phyloP scores from a whole-genome alignment of 179 eudicot species.

The Patellifolia procumbens region DNA sequence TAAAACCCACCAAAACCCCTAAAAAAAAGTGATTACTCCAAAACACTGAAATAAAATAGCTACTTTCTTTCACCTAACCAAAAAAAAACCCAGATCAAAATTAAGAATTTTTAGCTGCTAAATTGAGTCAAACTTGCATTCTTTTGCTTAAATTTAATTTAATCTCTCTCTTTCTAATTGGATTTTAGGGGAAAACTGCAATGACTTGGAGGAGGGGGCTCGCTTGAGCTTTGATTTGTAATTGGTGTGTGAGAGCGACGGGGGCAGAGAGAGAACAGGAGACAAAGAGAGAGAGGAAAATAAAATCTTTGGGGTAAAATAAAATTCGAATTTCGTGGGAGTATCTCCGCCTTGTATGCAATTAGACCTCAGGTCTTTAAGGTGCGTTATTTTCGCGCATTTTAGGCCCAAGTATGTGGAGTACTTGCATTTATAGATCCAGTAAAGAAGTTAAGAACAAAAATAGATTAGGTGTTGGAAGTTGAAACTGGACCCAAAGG shows the following conservation, averaged over 20 bases:
- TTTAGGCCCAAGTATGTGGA: too few relatives aligned
- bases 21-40: not conserved
- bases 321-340: conserved; percentile 14
- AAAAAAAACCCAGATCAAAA: not conserved
- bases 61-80: not conserved
- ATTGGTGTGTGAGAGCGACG: not conserved
- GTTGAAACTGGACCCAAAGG: too few relatives aligned
- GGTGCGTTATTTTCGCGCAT: too few relatives aligned
- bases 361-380: not conserved
- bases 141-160: not conserved
- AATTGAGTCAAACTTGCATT: not conserved
- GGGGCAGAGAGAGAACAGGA: too few relatives aligned
- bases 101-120: not conserved
- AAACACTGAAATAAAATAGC: not conserved
- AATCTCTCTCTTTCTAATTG: not conserved
- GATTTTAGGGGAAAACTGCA: not conserved
- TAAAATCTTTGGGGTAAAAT: not conserved
- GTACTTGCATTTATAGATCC: too few relatives aligned
- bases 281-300: not conserved
- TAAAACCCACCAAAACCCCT: conserved; percentile 30
- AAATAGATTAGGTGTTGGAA: too few relatives aligned
- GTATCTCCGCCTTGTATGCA: not conserved
- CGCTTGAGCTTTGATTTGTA: not conserved
- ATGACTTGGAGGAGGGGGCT: conserved; percentile 33
- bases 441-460: too few relatives aligned